A percentile compares a stretch with the other conserved stretches of the same genome.
phyloP scores from a whole-genome alignment of 352 stramenopile genomes.

The Phytophthora megakarya region DNA sequence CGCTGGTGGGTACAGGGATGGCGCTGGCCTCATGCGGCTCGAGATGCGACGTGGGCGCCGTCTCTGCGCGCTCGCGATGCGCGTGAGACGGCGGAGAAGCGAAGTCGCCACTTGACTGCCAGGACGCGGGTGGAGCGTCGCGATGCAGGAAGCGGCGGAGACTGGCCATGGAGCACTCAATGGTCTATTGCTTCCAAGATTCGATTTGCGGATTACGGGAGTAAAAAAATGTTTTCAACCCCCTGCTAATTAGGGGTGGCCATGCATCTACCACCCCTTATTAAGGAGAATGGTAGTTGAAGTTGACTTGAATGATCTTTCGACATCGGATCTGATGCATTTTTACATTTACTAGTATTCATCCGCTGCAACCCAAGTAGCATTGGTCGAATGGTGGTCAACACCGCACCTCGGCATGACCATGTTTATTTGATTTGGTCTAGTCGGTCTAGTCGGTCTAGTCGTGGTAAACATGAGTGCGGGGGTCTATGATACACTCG shows the following conservation, averaged over 20 bases:
- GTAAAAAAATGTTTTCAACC: not conserved
- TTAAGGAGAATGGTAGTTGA: conserved; percentile 2
- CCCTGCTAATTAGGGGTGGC: conserved; percentile 3
- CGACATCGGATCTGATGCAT: too few relatives aligned
- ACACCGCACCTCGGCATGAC: not conserved
- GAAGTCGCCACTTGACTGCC: conserved; percentile 1
- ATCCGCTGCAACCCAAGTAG: too few relatives aligned
- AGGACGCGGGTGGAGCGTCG: conserved; percentile 9
- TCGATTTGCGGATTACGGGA: conserved; percentile 13
- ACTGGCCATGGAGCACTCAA: conserved; percentile 18
- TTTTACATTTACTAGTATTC: too few relatives aligned
- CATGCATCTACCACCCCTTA: not conserved
- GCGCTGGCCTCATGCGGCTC: conserved; percentile 1
- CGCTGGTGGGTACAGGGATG: conserved; percentile 23
- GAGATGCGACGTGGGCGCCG: conserved; percentile 29
- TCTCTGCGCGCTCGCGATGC: conserved; percentile 39
- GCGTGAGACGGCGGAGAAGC: conserved; percentile 25
- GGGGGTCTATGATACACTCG: conserved; percentile 31
- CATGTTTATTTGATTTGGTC: conserved; percentile 7
- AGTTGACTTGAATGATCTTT: conserved; percentile 16
- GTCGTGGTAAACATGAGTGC: too few relatives aligned
- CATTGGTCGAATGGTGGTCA: not conserved
- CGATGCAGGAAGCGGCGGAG: conserved; percentile 31
- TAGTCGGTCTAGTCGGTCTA: conserved; percentile 19
- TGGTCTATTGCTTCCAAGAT: conserved; percentile 24